phyloP scores from a whole-genome alignment of 192 early-diverging fungal genomes.

The Rhizophagus clarus region DNA sequence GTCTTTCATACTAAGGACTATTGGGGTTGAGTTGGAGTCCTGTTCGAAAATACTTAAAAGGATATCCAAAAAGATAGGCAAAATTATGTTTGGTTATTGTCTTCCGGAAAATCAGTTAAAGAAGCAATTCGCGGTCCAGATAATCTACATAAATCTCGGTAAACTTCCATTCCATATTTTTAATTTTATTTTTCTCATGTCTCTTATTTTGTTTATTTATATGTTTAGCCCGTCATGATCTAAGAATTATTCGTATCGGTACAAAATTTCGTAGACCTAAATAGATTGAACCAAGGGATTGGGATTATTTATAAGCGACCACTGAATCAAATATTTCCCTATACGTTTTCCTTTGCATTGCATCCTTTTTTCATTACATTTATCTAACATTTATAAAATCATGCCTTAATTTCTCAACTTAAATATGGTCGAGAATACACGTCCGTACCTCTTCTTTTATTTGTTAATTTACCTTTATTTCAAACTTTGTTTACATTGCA shows the following conservation, averaged over 20 bases:
- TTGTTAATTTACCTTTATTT: too few relatives aligned
- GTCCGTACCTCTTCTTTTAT: too few relatives aligned
- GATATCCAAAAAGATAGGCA: slow-evolving; percentile 18
- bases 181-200: background rate
- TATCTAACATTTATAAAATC: too few relatives aligned
- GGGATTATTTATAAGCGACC: slow-evolving; percentile 19
- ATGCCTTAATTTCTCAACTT: too few relatives aligned
- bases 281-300: slow-evolving; percentile 19
- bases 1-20: too few relatives aligned
- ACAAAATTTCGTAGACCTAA: slow-evolving; percentile 14
- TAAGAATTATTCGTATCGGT: slow-evolving; percentile 19
- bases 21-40: background rate
- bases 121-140: slow-evolving; percentile 18
- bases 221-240: slow-evolving; percentile 9
- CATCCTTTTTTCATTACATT: too few relatives aligned
- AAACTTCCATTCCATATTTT: background rate
- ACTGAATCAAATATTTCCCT: too few relatives aligned
- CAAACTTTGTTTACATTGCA: too few relatives aligned
- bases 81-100: slow-evolving; percentile 12
- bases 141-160: slow-evolving; percentile 18
- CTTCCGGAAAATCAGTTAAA: slow-evolving; percentile 15
- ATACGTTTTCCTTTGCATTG: too few relatives aligned
- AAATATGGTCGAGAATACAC: too few relatives aligned
- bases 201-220: slow-evolving; percentile 1
- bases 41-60: background rate